phyloP scores from a whole-genome alignment of 345 rosid species.

The Cardiospermum halicacabum region DNA sequence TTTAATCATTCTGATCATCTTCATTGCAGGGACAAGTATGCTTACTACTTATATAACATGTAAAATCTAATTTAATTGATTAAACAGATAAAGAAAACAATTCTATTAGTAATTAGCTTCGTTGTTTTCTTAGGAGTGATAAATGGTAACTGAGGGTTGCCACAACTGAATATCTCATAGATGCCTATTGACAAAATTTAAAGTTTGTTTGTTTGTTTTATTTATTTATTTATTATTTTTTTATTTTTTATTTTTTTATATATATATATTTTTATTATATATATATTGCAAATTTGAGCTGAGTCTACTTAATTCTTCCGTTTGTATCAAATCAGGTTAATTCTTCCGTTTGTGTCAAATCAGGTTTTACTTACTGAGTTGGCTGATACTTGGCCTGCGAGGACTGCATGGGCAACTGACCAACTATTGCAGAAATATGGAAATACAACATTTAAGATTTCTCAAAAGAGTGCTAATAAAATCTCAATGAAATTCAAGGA shows the following conservation, averaged over 20 bases:
- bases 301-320: conserved; percentile 11
- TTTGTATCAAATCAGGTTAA: conserved; percentile 9
- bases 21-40: neutral
- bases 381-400: conserved; percentile 87
- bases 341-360: conserved; percentile 10
- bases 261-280: too few relatives aligned
- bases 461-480: conserved; percentile 68
- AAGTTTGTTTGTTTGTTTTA: too few relatives aligned
- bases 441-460: conserved; percentile 65
- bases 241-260: neutral
- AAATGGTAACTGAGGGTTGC: neutral
- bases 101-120: neutral
- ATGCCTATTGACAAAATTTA: too few relatives aligned
- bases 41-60: neutral
- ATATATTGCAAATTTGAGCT: too few relatives aligned
- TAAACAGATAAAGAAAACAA: neutral
- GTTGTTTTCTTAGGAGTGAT: neutral
- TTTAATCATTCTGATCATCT: neutral
- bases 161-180: too few relatives aligned
- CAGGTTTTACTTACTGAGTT: conserved; percentile 83
- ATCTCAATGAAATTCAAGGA: conserved; percentile 73
- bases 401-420: conserved; percentile 73
- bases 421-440: conserved; percentile 58
- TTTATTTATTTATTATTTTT: neutral
- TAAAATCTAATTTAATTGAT: neutral